These are phyloP conservation scores for Kandelia obovata DNA, from an alignment of 345 rosid genomes.

Conservation along the genomic window DNA sequence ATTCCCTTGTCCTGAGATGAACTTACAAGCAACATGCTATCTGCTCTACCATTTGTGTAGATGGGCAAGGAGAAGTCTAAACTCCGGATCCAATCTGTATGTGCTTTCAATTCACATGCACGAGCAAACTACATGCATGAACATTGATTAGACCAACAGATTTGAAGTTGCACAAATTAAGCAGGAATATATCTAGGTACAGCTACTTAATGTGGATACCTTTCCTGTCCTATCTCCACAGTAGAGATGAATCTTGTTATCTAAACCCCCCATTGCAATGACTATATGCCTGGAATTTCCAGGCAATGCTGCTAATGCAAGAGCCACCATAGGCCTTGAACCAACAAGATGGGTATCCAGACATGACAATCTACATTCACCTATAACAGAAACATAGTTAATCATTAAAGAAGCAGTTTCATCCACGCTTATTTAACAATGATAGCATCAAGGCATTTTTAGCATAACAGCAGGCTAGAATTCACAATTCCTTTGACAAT, in stretches of 20 bases:
- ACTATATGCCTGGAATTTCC: constrained; percentile 47
- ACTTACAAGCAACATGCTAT: constrained; percentile 74
- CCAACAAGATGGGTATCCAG: constrained; percentile 59
- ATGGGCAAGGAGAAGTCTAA: constrained; percentile 87
- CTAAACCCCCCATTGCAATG: constrained; percentile 94
- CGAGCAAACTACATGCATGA: constrained; percentile 50
- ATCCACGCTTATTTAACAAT: neutral
- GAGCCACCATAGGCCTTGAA: constrained; percentile 79
- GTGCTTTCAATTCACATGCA: constrained; percentile 91
- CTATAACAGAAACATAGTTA: constrained; percentile 34
- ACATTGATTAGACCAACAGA: constrained; percentile 10
- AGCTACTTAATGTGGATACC: constrained; percentile 37
- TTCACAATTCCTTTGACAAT: no score
- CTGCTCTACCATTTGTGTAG: constrained; percentile 31
- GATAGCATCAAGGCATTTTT: neutral
- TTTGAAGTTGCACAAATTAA: constrained; percentile 1
- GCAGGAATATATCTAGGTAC: neutral
- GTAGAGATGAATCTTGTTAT: constrained; percentile 72
- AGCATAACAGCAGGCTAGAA: neutral
- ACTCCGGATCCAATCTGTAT: constrained; percentile 91
- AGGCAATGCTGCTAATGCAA: constrained; percentile 73
- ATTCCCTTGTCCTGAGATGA: constrained; percentile 93
- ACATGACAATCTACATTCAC: constrained; percentile 55
- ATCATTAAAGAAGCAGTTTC: neutral
- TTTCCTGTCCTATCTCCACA: constrained; percentile 67